Evolutionary conservation across 257 asterid species (phyloP).

Genomic region (Lycium barbarum): DNA sequence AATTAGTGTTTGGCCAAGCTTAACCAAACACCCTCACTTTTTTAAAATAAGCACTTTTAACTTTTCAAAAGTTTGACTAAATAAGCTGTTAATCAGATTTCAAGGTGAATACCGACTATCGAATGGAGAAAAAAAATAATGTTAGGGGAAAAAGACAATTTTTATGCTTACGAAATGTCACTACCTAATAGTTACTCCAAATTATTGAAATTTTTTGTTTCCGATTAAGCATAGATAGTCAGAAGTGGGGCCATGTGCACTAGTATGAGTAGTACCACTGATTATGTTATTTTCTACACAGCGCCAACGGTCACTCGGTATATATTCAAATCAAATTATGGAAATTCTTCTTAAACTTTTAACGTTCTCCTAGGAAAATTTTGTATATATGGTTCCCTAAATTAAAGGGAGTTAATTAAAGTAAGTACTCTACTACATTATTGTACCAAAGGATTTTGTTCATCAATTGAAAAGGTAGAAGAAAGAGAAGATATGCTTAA

Average conservation of each 20-base stretch:
- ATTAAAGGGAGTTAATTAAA: conserved; percentile 4
- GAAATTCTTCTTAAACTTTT: conserved; percentile 11
- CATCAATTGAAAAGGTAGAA: background rate
- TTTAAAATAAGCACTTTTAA: too few species aligned
- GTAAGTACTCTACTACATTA: background rate
- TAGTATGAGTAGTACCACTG: background rate
- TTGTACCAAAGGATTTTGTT: background rate
- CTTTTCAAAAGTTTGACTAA: too few species aligned
- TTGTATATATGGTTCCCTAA: background rate
- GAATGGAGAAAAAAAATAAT: background rate
- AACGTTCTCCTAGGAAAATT: background rate
- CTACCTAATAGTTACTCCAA: background rate
- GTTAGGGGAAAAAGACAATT: background rate
- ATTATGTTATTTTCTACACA: background rate
- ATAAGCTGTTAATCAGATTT: too few species aligned
- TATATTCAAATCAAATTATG: conserved; percentile 16
- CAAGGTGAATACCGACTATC: too few species aligned
- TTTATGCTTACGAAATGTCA: background rate
- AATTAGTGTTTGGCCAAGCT: too few species aligned
- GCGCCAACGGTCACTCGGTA: background rate
- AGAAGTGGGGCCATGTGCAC: background rate
- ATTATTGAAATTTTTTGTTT: background rate
- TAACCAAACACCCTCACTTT: too few species aligned
- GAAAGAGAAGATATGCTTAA: background rate
- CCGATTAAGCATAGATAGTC: background rate